phyloP scores from a whole-genome alignment of 139 green algal species.

The Tetraselmis chui region DNA sequence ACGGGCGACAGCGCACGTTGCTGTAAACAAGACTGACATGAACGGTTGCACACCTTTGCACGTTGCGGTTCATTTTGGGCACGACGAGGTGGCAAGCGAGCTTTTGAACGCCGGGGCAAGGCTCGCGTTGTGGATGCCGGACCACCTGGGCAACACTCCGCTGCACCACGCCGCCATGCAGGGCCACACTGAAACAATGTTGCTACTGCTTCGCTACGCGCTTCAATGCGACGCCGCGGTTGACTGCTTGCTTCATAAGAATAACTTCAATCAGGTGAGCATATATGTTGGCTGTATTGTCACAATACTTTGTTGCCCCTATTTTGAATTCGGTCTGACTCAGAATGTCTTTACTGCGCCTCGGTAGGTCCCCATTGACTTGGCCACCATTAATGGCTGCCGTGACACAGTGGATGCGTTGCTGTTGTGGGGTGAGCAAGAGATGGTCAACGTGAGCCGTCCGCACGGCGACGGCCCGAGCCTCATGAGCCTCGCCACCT shows the following conservation, averaged over 20 bases:
- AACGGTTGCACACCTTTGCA: neutral
- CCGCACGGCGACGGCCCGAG: neutral
- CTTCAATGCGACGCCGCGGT: neutral
- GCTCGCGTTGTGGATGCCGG: neutral
- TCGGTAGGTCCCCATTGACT: neutral
- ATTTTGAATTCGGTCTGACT: too few species aligned
- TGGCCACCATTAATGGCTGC: neutral
- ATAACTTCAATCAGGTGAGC: too few species aligned
- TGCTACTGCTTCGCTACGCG: neutral
- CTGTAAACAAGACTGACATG: neutral
- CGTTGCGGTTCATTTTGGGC: neutral
- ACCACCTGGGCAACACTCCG: neutral
- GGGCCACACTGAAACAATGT: neutral
- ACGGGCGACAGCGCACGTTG: neutral
- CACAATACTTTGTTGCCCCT: too few species aligned
- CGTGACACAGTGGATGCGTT: neutral
- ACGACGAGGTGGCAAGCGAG: neutral
- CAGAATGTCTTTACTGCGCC: too few species aligned
- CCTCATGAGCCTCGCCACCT: neutral
- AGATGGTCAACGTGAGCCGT: neutral
- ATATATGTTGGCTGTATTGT: too few species aligned
- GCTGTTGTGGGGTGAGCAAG: neutral
- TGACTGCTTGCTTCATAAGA: neutral
- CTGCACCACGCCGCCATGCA: neutral
- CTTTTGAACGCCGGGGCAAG: neutral